A percentile compares a stretch with the other conserved stretches of the same genome.
Evolutionary conservation across 2,329 filamentous ascomycete genomes (phyloP).

Genomic region (Colletotrichum aenigma): DNA sequence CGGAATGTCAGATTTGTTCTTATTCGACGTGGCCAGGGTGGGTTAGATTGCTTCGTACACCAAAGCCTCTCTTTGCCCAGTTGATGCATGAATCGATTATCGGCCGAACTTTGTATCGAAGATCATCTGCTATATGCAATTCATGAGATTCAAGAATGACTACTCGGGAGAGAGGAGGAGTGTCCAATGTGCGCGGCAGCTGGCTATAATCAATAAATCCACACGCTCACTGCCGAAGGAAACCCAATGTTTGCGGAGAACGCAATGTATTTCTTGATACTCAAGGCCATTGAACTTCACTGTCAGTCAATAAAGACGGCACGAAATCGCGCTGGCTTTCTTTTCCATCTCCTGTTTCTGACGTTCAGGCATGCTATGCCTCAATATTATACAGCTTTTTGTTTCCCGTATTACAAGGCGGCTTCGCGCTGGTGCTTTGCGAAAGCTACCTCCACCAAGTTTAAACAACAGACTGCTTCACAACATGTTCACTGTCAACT

Average conservation of each 20-base stretch:
- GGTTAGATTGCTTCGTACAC: neutral
- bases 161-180: neutral
- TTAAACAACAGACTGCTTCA: neutral
- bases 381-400: fast-evolving
- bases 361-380: neutral
- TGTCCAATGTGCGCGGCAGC: fast-evolving
- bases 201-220: fast-evolving
- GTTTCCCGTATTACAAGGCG: neutral
- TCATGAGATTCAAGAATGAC: neutral
- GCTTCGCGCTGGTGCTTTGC: neutral
- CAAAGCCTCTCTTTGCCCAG: neutral
- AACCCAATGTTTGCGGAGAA: neutral
- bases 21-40: neutral
- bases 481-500: fast-evolving
- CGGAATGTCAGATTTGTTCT: neutral
- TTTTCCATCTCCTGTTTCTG: neutral
- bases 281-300: neutral
- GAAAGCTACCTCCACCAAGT: neutral
- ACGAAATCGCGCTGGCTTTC: neutral
- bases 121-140: neutral
- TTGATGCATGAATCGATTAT: neutral
- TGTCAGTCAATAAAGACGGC: neutral
- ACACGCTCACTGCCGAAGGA: neutral
- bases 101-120: neutral
- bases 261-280: neutral